These are phyloP conservation scores for Collybiopsis luxurians DNA, from an alignment of 768 basidiomycete genomes.

Conservation along the genomic window DNA sequence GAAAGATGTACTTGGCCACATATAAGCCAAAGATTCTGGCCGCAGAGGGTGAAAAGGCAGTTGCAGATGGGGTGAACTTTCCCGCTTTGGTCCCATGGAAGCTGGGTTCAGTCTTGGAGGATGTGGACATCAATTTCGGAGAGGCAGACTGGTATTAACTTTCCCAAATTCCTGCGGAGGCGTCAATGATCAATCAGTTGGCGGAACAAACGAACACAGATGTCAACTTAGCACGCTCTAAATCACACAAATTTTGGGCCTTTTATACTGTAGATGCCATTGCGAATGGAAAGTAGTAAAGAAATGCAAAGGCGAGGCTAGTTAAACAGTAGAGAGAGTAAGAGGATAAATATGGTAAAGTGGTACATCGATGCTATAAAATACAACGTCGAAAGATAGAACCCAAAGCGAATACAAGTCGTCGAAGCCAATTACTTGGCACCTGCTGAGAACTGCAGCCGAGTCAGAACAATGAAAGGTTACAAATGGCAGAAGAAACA, in stretches of 20 bases:
- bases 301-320: not conserved
- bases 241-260: not conserved
- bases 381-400: conserved; percentile 10
- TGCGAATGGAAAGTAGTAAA: not conserved
- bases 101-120: conserved; percentile 11
- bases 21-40: not conserved
- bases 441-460: conserved; percentile 62
- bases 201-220: no score
- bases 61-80: conserved; percentile 24
- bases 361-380: conserved; percentile 9
- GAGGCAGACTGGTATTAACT: conserved; percentile 1
- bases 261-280: not conserved
- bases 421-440: conserved; percentile 69
- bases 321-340: not conserved
- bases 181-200: no score
- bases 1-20: conserved; percentile 9
- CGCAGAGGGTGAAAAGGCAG: not conserved
- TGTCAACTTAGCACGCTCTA: not conserved
- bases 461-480: conserved; percentile 1
- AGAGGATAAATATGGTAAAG: conserved; percentile 8
- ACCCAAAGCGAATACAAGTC: no score
- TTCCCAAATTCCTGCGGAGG: not conserved
- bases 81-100: conserved; percentile 24
- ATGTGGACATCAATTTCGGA: conserved; percentile 12
- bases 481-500: conserved; percentile 16